A percentile compares a stretch with the other conserved stretches of the same genome.
Conservation (phyloP, 116 monocot species). For the Trichopus zeylanicus region DNA sequence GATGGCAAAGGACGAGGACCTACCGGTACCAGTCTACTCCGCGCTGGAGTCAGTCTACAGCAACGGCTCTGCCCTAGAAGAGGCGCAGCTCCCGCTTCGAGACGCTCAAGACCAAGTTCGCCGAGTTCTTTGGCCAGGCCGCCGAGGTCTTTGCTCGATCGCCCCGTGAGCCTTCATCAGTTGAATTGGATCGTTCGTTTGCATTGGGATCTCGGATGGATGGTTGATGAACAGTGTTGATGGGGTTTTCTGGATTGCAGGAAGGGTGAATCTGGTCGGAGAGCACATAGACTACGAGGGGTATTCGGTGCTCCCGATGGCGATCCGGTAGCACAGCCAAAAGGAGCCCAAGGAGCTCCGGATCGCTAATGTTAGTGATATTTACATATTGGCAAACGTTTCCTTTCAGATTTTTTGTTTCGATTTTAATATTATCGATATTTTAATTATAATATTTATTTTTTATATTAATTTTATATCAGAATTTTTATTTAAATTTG, state of each 20-base stretch:
- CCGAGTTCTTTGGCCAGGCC: slow-evolving; percentile 44
- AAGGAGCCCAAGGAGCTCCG: slow-evolving; percentile 31
- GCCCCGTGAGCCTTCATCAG: slow-evolving; percentile 72
- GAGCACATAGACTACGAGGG: slow-evolving; percentile 99
- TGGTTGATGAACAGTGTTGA: not conserved
- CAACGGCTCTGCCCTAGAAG: slow-evolving; percentile 58
- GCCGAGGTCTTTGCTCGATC: slow-evolving; percentile 77
- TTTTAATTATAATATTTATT: no score
- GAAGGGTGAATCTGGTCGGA: slow-evolving; percentile 91
- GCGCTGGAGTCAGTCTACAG: slow-evolving; percentile 73
- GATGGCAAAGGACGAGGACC: slow-evolving; percentile 63
- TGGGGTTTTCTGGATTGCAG: slow-evolving; percentile 25
- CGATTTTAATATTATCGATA: no score
- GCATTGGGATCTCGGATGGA: not conserved
- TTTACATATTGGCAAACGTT: no score
- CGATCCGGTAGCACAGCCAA: slow-evolving; percentile 49
- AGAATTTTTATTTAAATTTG: no score
- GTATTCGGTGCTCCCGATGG: slow-evolving; percentile 98
- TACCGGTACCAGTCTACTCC: slow-evolving; percentile 57
- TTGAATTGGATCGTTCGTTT: not conserved
- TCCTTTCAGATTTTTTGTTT: no score
- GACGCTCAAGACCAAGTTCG: slow-evolving; percentile 56
- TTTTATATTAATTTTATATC: no score
- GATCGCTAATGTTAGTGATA: slow-evolving; percentile 76
- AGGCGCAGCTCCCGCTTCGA: slow-evolving; percentile 70